Evolutionary conservation across 1,139 yeast genomes (phyloP).

Genomic region (Blastobotrys raffinosifermentans): DNA sequence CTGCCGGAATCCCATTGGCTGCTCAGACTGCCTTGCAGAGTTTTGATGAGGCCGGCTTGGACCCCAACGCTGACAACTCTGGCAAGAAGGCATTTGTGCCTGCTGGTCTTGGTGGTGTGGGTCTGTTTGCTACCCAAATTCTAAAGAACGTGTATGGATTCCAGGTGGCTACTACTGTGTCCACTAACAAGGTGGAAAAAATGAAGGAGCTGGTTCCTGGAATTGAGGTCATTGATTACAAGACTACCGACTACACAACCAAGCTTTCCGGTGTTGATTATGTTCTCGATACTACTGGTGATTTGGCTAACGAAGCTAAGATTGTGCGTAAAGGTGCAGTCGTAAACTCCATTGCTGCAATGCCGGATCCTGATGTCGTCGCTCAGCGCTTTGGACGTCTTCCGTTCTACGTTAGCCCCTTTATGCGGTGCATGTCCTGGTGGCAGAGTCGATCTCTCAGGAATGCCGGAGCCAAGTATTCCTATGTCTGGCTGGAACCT

Average conservation of each 20-base stretch:
- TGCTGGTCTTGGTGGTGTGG: constrained; percentile 12
- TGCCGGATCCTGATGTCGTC: constrained; percentile 5
- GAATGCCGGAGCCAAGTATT: constrained; percentile 4
- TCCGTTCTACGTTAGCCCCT: constrained; percentile 2
- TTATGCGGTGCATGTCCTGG: constrained; percentile 2
- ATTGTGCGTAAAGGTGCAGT: constrained; percentile 3
- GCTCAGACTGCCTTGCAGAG: constrained; percentile 4
- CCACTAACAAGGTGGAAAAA: constrained; percentile 9
- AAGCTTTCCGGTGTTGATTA: constrained; percentile 7
- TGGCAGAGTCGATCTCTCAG: constrained; percentile 4
- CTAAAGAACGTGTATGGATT: constrained; percentile 6
- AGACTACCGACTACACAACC: constrained; percentile 7
- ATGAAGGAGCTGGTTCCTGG: constrained; percentile 8
- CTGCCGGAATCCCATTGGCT: constrained; percentile 11
- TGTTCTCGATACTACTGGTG: constrained; percentile 11
- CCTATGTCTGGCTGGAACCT: constrained; percentile 6
- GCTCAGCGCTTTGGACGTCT: constrained; percentile 2
- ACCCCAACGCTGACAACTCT: neutral
- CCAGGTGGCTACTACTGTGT: constrained; percentile 10
- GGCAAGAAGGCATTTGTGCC: constrained; percentile 10
- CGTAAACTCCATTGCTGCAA: constrained; percentile 8
- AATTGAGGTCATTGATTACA: constrained; percentile 9
- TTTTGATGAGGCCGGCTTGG: neutral
- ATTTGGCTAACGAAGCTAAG: constrained; percentile 8
- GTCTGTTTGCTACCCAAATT: constrained; percentile 8